Evolutionary conservation across 2,329 filamentous ascomycete species (phyloP), one percentile per base, ranked within the genome.

Genomic region (Aspergillus sp.): DNA sequence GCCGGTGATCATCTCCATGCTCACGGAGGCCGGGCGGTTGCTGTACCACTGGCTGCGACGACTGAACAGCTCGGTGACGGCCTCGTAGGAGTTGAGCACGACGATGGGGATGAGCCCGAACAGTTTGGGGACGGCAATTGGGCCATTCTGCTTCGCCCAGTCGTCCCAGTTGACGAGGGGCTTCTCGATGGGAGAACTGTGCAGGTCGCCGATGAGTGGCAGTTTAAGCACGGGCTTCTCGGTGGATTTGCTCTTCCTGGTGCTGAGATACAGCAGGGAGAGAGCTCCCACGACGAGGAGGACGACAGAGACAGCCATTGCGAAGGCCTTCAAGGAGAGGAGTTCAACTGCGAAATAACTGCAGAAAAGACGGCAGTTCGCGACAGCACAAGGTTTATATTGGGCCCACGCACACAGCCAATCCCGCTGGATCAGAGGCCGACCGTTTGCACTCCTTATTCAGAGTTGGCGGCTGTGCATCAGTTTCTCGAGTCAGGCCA

Each of bases 41-140:
- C 73, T 75, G 58, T 79, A 79, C 58, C 72, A 72, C 40, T 65
- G 65, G 2, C 75, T 76, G 56, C 74, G 72, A 52, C 72, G 73
- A n/a, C 76, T 76, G 51, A 75, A 72, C 5, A 79, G 63, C 47
- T 76, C 75, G 12, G 69, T 70, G n/a, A 73, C 71, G 14, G 72
- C 70, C 5, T 72, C 68, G 4, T 64, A 66, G 9, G 70, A 71
- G 44, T 74, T 72, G 3, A 77, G 64, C 2, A 78, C 62, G 7
- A 78, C 73, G n/a, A 77, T 64, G 11, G 75, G 75, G 9, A 68
- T 62, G 1, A 72, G 63, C 0, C 74, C 76, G 37, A 74, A 62
- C 3, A 68, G 54, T 15, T 55, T 64, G n/a, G 64, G 58, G 1
- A 67, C 55, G 3, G 63, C 57, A 17, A 78, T 72, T 0, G 73